phyloP scores from a whole-genome alignment of 371 early-diverging fungal genomes.

The Mortierella sp. region DNA sequence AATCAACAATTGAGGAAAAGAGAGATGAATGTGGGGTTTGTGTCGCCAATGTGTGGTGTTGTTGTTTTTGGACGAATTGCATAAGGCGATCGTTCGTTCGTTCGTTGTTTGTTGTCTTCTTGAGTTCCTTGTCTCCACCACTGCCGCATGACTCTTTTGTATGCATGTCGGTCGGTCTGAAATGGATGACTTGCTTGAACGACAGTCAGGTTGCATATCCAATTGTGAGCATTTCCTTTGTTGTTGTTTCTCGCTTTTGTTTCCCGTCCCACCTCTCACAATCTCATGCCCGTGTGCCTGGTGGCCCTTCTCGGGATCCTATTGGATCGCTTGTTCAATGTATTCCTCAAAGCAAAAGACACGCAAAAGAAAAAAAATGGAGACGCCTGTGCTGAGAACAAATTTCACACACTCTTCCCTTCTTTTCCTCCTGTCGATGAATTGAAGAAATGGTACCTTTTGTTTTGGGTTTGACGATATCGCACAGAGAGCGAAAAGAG shows the following conservation, averaged over 20 bases:
- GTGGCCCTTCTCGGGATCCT: background rate
- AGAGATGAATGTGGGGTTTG: background rate
- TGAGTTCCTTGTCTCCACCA: background rate
- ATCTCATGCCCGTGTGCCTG: background rate
- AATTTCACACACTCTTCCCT: background rate
- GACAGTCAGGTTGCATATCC: no score
- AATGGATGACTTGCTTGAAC: no score
- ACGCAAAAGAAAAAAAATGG: background rate
- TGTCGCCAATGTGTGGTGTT: background rate
- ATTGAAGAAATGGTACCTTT: background rate
- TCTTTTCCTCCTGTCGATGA: background rate
- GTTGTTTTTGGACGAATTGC: background rate
- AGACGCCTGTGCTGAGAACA: conserved; percentile 12
- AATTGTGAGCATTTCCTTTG: background rate
- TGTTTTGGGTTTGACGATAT: background rate
- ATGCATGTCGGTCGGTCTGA: conserved; percentile 2
- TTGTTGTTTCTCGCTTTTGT: background rate
- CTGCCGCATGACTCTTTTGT: conserved; percentile 10
- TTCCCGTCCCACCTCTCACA: background rate
- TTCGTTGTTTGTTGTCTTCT: background rate
- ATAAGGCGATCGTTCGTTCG: background rate
- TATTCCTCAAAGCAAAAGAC: background rate
- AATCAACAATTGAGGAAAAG: background rate
- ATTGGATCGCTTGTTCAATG: background rate
- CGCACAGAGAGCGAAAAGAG: background rate